Evolutionary conservation across 1,139 yeast species (phyloP).

Genomic region (Scheffersomyces parashehatae): DNA sequence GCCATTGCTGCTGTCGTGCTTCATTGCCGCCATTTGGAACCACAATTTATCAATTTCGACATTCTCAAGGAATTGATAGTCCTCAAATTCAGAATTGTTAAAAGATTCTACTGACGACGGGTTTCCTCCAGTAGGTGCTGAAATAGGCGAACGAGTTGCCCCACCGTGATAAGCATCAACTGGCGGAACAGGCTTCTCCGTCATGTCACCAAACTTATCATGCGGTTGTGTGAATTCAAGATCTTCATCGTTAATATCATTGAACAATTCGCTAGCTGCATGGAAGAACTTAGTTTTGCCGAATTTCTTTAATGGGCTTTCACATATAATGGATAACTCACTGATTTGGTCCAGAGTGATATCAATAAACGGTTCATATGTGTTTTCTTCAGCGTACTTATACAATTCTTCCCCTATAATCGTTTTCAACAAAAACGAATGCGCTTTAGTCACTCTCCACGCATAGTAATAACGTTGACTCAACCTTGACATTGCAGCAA

Average conservation of each 20-base stretch:
- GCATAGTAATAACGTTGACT: constrained; percentile 45
- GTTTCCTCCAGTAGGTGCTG: constrained; percentile 1
- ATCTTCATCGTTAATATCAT: constrained; percentile 12
- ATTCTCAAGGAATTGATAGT: constrained; percentile 25
- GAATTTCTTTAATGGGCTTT: constrained; percentile 14
- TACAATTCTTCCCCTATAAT: constrained; percentile 31
- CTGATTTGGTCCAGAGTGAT: constrained; percentile 24
- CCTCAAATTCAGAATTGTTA: constrained; percentile 10
- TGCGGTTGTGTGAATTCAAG: constrained; percentile 3
- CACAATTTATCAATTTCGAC: constrained; percentile 42
- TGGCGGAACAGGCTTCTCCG: not conserved
- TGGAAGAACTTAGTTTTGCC: constrained; percentile 12
- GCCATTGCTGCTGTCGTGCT: constrained; percentile 18
- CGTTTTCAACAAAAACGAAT: constrained; percentile 26
- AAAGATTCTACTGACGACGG: constrained; percentile 9
- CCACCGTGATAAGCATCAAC: not conserved
- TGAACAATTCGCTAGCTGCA: constrained; percentile 8
- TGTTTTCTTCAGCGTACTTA: constrained; percentile 15
- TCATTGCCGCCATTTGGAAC: constrained; percentile 38
- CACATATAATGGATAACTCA: constrained; percentile 19
- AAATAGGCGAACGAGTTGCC: constrained; percentile 2
- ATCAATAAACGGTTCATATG: constrained; percentile 8
- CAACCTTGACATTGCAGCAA: constrained; percentile 27
- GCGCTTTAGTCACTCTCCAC: constrained; percentile 44
- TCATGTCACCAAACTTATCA: constrained; percentile 4